A percentile compares a stretch with the other conserved stretches of the same genome.
Conservation (phyloP, 2,329 filamentous ascomycete species). For the Xylaria sp. region DNA sequence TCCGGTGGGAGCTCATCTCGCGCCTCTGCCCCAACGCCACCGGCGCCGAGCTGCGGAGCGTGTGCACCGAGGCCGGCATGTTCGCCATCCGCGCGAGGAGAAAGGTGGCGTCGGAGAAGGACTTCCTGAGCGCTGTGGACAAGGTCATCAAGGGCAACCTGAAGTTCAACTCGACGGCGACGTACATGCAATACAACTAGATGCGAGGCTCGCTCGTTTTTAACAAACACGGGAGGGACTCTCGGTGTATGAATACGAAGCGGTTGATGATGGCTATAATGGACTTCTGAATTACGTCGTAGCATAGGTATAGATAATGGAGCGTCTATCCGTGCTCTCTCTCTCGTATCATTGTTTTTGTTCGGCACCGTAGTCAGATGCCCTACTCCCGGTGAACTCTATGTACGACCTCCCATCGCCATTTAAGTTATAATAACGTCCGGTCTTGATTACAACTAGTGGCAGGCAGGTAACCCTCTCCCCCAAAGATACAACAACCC, state of each 20-base stretch:
- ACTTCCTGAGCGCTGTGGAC: conserved; percentile 96
- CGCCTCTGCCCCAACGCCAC: conserved; percentile 96
- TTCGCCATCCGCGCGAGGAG: conserved; percentile 92
- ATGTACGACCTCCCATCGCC: conserved; percentile 2
- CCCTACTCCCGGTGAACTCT: not conserved
- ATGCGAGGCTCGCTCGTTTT: conserved; percentile 1
- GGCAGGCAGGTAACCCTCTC: not conserved
- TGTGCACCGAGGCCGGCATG: conserved; percentile 98
- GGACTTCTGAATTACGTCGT: conserved; percentile 4
- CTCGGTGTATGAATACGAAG: conserved; percentile 21
- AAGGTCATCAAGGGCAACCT: conserved; percentile 99
- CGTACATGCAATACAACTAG: conserved; percentile 99
- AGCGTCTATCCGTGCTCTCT: conserved; percentile 3
- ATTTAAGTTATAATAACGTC: conserved; percentile 1
- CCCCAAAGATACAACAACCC: not conserved
- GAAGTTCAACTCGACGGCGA: conserved; percentile 98
- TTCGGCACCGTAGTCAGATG: not conserved
- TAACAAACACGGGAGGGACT: not conserved
- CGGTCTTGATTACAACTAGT: not conserved
- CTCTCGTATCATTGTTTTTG: not conserved
- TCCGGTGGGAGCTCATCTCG: conserved; percentile 98
- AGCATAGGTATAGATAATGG: conserved; percentile 6
- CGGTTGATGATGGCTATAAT: conserved; percentile 11
- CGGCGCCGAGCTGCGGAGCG: conserved; percentile 91
- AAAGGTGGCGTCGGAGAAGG: conserved; percentile 98